These are phyloP conservation scores for Bothriochloa decipiens DNA, from an alignment of 176 grass and related monocot species.

Conservation along the genomic window DNA sequence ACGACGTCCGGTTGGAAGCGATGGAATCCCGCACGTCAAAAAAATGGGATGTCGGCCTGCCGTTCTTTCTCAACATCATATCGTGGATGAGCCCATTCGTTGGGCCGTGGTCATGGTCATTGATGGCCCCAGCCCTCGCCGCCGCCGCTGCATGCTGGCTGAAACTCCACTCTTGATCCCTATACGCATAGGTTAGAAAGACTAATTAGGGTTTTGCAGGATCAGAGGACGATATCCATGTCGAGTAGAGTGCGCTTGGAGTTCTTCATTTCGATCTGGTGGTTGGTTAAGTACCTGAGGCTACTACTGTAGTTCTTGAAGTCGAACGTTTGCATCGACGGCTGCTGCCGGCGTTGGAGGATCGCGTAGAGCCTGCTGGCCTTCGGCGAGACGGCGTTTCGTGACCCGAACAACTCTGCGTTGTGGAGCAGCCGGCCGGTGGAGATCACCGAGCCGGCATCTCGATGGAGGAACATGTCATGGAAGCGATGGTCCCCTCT, in stretches of 20 bases:
- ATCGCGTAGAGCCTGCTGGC: constrained; percentile 48
- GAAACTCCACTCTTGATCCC: constrained; percentile 74
- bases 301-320: constrained; percentile 54
- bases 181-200: neutral
- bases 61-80: constrained; percentile 69
- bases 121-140: neutral
- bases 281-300: constrained; percentile 50
- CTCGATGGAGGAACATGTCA: constrained; percentile 74
- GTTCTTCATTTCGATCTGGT: neutral
- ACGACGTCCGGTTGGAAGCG: neutral
- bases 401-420: constrained; percentile 49
- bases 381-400: constrained; percentile 41
- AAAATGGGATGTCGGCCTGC: constrained; percentile 53
- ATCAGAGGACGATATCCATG: neutral
- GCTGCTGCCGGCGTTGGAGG: constrained; percentile 52
- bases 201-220: constrained; percentile 51
- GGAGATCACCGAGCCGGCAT: constrained; percentile 33
- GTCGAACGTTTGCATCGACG: constrained; percentile 62
- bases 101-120: constrained; percentile 40
- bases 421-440: constrained; percentile 43
- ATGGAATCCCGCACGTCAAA: constrained; percentile 58
- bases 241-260: neutral
- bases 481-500: constrained; percentile 72
- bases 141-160: constrained; percentile 43
- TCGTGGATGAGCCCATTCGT: constrained; percentile 73